Conservation (phyloP, 2,329 filamentous ascomycete genomes). For the Talaromyces sp. region DNA sequence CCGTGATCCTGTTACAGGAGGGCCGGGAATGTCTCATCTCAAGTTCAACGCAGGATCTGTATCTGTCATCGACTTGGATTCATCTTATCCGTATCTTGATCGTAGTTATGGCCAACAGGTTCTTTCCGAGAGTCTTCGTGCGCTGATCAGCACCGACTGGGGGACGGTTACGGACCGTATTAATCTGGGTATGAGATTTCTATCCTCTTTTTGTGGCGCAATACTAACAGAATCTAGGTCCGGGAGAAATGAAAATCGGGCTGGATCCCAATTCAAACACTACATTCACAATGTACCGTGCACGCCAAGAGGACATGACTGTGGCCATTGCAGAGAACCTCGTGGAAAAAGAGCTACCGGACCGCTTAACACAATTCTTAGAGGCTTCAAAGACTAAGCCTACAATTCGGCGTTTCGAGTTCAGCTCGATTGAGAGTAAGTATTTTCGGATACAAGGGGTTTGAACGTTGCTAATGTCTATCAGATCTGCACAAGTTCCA, state of each 20-base stretch:
- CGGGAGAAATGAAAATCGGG: slow-evolving; percentile 68
- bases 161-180: slow-evolving; percentile 80
- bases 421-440: slow-evolving; percentile 54
- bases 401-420: slow-evolving; percentile 71
- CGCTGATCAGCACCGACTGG: slow-evolving; percentile 72
- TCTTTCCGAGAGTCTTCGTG: slow-evolving; percentile 71
- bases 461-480: background rate
- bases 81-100: slow-evolving; percentile 50
- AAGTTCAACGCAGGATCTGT: slow-evolving; percentile 40
- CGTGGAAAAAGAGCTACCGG: slow-evolving; percentile 60
- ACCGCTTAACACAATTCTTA: slow-evolving; percentile 64
- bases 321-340: slow-evolving; percentile 70
- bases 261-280: slow-evolving; percentile 63
- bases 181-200: slow-evolving; percentile 59
- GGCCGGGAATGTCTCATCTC: slow-evolving; percentile 33
- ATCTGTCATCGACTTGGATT: slow-evolving; percentile 68
- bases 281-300: slow-evolving; percentile 66
- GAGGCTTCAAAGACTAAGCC: slow-evolving; percentile 56
- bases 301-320: slow-evolving; percentile 74
- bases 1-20: slow-evolving; percentile 34
- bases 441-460: background rate
- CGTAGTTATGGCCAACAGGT: slow-evolving; percentile 65
- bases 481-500: slow-evolving; percentile 76
- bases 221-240: slow-evolving; percentile 43
- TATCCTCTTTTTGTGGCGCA: background rate